Percentiles rank a stretch among this genome's conserved stretches.
Conservation (phyloP, 2,329 filamentous ascomycete genomes). For the Rhynchosporium graminicola region DNA sequence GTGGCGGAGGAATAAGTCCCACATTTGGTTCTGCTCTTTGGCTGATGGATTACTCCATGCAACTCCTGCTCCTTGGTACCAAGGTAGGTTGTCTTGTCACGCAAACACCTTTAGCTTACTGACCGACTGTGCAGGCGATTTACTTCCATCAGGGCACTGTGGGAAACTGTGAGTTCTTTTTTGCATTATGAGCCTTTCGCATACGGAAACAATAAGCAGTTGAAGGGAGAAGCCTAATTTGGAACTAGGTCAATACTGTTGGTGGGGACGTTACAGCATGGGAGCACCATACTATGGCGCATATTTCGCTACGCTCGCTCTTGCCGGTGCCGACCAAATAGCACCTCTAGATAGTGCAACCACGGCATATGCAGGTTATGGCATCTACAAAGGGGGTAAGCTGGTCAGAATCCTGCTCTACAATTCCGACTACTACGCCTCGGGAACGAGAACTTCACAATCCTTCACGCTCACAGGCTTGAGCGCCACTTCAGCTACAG, state of each 20-base stretch:
- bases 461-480: slow-evolving; percentile 33
- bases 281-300: slow-evolving; percentile 39
- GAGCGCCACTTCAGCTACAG: slow-evolving; percentile 20
- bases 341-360: slow-evolving; percentile 30
- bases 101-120: too few relatives aligned
- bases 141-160: slow-evolving; percentile 39
- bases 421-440: slow-evolving; percentile 36
- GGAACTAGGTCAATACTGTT: slow-evolving; percentile 39
- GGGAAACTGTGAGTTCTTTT: slow-evolving; percentile 14
- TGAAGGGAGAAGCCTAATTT: too few relatives aligned
- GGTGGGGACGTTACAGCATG: slow-evolving; percentile 35
- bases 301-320: slow-evolving; percentile 32
- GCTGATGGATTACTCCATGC: slow-evolving; percentile 38
- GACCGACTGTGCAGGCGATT: slow-evolving; percentile 17
- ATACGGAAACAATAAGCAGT: too few relatives aligned
- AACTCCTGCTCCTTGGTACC: neutral
- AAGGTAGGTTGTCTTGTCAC: too few relatives aligned
- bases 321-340: slow-evolving; percentile 35
- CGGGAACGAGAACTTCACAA: slow-evolving; percentile 29
- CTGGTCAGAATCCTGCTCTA: slow-evolving; percentile 32
- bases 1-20: slow-evolving; percentile 34
- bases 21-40: slow-evolving; percentile 37
- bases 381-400: slow-evolving; percentile 28
- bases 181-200: too few relatives aligned
- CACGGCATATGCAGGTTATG: slow-evolving; percentile 32